Percentiles rank a stretch among this genome's conserved stretches.
Evolutionary conservation across 176 grass and related monocot species (phyloP).

Genomic region (sorghum (Sorghum bicolor)): DNA sequence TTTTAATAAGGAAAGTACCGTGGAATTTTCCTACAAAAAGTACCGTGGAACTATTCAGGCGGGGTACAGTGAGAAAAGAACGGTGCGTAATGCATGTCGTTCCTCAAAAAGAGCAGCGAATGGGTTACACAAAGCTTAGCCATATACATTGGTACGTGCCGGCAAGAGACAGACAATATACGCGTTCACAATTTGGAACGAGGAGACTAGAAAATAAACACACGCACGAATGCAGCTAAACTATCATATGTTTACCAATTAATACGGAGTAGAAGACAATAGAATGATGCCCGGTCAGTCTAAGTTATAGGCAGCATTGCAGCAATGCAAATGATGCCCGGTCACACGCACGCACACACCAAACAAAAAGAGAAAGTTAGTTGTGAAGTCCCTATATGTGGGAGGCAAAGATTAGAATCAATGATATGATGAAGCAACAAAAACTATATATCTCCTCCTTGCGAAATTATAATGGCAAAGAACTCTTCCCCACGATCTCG

Average conservation of each 20-base stretch:
- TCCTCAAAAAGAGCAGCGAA: neutral
- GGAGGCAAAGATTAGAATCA: slow-evolving; percentile 55
- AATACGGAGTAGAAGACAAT: neutral
- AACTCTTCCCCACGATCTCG: slow-evolving; percentile 58
- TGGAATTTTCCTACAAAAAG: no score
- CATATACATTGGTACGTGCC: neutral
- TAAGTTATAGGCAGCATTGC: no score
- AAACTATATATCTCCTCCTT: neutral
- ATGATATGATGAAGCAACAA: slow-evolving; percentile 35
- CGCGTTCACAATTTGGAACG: neutral
- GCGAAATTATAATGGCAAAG: slow-evolving; percentile 32
- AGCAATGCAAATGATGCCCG: neutral
- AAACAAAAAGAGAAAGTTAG: neutral
- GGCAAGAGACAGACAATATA: neutral
- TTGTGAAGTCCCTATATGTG: slow-evolving; percentile 1
- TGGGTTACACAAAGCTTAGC: no score
- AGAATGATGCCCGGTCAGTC: neutral
- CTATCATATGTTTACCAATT: neutral
- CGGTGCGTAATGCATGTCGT: neutral
- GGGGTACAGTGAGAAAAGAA: neutral
- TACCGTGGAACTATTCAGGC: no score
- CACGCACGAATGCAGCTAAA: slow-evolving; percentile 11
- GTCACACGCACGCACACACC: neutral
- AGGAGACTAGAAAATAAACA: neutral
- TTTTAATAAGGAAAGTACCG: no score